Percentiles rank a stretch among this genome's conserved stretches.
These are phyloP conservation scores for Marchantia paleacea DNA, from an alignment of 225 moss, liverwort and hornwort genomes.

Conservation along the genomic window DNA sequence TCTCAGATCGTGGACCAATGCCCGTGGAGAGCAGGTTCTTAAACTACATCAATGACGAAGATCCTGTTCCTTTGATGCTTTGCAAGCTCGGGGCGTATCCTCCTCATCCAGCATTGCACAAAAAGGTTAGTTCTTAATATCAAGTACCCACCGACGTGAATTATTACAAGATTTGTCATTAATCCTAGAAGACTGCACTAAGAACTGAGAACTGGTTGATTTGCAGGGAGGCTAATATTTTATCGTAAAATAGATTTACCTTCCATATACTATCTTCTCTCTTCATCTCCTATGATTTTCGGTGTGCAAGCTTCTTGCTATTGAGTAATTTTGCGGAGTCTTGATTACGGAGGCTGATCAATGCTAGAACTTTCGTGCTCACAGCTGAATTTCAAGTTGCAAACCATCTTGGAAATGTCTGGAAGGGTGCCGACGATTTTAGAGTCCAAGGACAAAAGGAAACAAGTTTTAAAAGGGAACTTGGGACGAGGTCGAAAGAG, in stretches of 20 bases:
- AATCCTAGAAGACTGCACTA: too few species aligned
- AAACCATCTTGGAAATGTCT: background rate
- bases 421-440: background rate
- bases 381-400: background rate
- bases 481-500: background rate
- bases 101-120: background rate
- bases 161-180: too few species aligned
- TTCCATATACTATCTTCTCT: too few species aligned
- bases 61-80: constrained; percentile 18
- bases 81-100: background rate
- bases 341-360: background rate
- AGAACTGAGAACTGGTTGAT: too few species aligned
- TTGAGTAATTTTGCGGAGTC: too few species aligned
- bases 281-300: too few species aligned
- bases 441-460: background rate
- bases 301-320: too few species aligned
- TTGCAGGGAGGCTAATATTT: too few species aligned
- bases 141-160: too few species aligned
- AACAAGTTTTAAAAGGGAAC: too few species aligned
- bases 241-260: too few species aligned
- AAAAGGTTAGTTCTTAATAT: constrained; percentile 2
- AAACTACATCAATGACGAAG: constrained; percentile 5
- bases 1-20: background rate
- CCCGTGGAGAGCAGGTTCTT: constrained; percentile 4
- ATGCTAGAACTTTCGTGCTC: background rate